Evolutionary conservation across 2,329 filamentous ascomycete genomes (phyloP), one percentile per base, ranked within the genome.

Genomic region (Beauveria pseudobassiana): DNA sequence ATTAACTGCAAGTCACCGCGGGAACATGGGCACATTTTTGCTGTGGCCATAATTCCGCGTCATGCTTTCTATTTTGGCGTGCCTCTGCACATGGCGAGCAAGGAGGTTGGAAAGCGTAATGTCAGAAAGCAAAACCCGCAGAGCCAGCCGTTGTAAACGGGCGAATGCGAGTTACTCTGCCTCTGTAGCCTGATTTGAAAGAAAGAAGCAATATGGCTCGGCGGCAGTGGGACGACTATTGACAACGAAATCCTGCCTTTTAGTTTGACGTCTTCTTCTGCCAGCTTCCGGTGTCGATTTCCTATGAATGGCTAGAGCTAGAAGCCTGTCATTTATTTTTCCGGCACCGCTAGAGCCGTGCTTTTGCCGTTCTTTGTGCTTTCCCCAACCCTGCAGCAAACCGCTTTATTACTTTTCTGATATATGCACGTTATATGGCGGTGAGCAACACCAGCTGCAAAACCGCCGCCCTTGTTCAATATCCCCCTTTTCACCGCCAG

Each of bases 71-170:
- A 52, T 52, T 46, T 46, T 49, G 22, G 7, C 30, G 6, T 53
- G n/a, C 10, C 22, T 34, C 14, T 45, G 42, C 52, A 57, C 57
- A 59, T 59, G 57, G 57, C 46, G 52, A 34, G 48, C 57, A 52
- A 43, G 18, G 46, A 40, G 40, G 54, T 22, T 38, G 34, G 10
- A 12, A 34, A 12, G 30, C 30, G 30, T 8, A 34, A 38, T 38
- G 34, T 14, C 34, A 38, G 34, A 38, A 38, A 38, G 34, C 34
- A 14, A 38, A 34, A 14, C 34, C 34, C 12, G 34, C 30, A 34
- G 10, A 34, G 10, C 30, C 30, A 30, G 28, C 28, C 28, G 28
- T 30, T 28, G 28, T 28, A 7, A 28, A 2, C 26, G 26, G 26
- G 26, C 8, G 6, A 28, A 28, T 28, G 26, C 26, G 26, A 28